Evolutionary conservation across 2,329 filamentous ascomycete genomes (phyloP), one percentile per base, ranked within the genome.

Genomic region (Sarocladium oryzae): DNA sequence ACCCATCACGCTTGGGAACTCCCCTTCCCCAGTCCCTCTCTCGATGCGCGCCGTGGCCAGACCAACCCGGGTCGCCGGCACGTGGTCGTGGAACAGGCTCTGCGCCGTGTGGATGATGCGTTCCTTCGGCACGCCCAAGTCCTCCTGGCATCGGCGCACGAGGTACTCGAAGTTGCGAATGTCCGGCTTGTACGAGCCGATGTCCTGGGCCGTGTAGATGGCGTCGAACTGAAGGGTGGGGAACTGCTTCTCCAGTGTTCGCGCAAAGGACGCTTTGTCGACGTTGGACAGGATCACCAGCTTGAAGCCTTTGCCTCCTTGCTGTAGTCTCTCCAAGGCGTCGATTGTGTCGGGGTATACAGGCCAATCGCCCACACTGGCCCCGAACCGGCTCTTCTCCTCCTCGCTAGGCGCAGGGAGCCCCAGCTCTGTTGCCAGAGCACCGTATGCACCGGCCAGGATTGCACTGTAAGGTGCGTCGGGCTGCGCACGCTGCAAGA

Each of bases 101-200:
- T 86, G 77, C 50, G 86, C 86, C 0, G 85, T 84, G 61, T 88
- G 84, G 56, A 88, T 60, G 40, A 89, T 70, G 54, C 81, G 69
- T 26, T 75, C 71, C 55, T 56, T 57, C 3, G 64, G 59, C 0
- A 87, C 62, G 0, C 77, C 81, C 49, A 85, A 76, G 5, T 80
- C 74, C 2, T 64, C 57, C 58, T 76, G 55, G 16, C 79, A 75
- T 28, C 75, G 70, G 13, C 64, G 62, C 13, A 88, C 68, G 66
- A 89, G 69, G 60, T 85, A 85, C 52, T 78, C 71, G 56, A 90
- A 90, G 59, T 88, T 89, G 24, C 63, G 63, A 33, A 67, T 62
- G 54, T 78, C 69, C 0, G 87, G 87, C 69, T 90, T 90, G 64
- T 89, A 90, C 6, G 71, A 75, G 1, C 86, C 85, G 51, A 89